These are phyloP conservation scores for Cercospora citrullina DNA, from an alignment of 2,329 filamentous ascomycete genomes.

Conservation along the genomic window DNA sequence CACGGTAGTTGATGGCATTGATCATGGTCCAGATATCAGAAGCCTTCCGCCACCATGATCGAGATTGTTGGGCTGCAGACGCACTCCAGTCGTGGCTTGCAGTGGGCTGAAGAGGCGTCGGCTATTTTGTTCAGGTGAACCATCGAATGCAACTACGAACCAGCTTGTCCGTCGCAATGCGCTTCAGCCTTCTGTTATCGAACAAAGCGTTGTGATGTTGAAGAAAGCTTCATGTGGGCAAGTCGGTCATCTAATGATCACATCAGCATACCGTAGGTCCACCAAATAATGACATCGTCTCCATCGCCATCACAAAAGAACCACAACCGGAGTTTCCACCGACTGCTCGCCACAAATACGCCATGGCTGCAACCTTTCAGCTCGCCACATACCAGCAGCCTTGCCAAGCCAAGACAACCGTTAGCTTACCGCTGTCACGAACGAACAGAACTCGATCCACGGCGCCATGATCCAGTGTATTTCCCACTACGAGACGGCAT, in stretches of 20 bases:
- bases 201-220: neutral
- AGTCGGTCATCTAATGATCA: neutral
- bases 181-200: neutral
- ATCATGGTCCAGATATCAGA: neutral
- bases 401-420: conserved; percentile 1
- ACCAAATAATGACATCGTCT: neutral
- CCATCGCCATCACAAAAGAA: neutral
- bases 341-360: neutral
- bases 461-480: neutral
- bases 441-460: neutral
- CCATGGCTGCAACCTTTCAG: neutral
- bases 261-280: neutral
- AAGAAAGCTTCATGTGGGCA: neutral
- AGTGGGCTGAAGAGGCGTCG: neutral
- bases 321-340: neutral
- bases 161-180: neutral
- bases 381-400: neutral
- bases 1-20: neutral
- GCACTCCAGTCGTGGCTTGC: neutral
- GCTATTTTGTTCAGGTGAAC: neutral
- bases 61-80: neutral
- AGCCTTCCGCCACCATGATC: neutral
- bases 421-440: neutral
- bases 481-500: neutral
- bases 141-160: neutral